A percentile compares a stretch with the other conserved stretches of the same genome.
Evolutionary conservation across 164 flowering plant species (phyloP).

Genomic region (Piper longum): DNA sequence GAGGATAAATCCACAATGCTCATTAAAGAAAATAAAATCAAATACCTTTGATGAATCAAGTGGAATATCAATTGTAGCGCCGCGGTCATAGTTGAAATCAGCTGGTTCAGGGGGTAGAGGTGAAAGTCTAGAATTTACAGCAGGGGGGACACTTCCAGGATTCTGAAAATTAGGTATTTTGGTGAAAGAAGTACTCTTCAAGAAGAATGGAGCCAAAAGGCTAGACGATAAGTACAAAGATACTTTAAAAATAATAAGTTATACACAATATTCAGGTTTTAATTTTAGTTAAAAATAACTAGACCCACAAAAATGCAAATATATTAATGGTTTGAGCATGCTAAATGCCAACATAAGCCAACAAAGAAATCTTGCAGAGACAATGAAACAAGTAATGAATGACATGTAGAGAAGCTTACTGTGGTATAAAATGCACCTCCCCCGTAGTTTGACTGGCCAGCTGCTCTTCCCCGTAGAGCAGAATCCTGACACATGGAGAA

Average conservation of each 20-base stretch:
- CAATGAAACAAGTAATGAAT: not conserved
- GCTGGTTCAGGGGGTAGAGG: constrained; percentile 95
- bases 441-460: constrained; percentile 32
- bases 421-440: constrained; percentile 61
- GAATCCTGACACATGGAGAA: constrained; percentile 22
- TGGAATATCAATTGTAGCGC: constrained; percentile 75
- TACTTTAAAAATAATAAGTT: not conserved
- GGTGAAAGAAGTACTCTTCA: not conserved
- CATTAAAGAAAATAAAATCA: no score
- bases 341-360: not conserved
- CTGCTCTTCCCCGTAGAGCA: constrained; percentile 24
- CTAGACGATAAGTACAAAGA: not conserved
- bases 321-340: not conserved
- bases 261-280: no score
- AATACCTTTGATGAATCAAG: constrained; percentile 41
- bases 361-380: not conserved
- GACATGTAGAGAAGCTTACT: constrained; percentile 19
- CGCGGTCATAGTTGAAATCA: constrained; percentile 55
- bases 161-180: constrained; percentile 19
- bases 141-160: constrained; percentile 50
- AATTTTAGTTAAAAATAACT: no score
- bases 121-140: constrained; percentile 66
- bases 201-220: not conserved
- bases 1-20: no score
- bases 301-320: no score